Conservation (phyloP, 176 grass and related monocot genomes). For the Urochloa ruziziensis region DNA sequence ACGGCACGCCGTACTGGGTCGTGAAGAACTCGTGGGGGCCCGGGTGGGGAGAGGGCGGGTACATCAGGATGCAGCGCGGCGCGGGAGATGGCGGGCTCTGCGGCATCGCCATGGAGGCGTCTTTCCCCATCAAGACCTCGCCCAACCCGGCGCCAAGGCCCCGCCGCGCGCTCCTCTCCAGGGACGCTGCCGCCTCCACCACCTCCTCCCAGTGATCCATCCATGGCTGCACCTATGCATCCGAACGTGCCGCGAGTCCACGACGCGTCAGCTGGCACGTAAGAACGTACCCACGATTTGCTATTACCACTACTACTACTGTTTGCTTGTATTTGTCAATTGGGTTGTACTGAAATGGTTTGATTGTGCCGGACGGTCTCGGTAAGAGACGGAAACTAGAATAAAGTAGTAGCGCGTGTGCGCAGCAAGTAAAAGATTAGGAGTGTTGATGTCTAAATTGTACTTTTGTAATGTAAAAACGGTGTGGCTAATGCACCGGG, state of each 20-base stretch:
- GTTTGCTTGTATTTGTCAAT: background rate
- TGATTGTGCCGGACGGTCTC: background rate
- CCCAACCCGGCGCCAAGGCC: constrained; percentile 38
- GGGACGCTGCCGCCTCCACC: background rate
- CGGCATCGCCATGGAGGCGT: constrained; percentile 85
- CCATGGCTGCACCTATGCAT: background rate
- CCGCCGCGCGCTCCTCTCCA: constrained; percentile 26
- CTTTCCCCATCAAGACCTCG: constrained; percentile 67
- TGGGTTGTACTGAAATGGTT: background rate
- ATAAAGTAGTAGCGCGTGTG: constrained; percentile 10
- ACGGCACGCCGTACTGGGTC: constrained; percentile 60
- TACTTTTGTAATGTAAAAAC: background rate
- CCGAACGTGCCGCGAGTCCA: too few species aligned
- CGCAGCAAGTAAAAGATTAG: background rate
- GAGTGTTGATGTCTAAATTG: background rate
- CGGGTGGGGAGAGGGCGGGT: constrained; percentile 61
- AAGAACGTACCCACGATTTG: background rate
- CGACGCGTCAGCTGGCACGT: background rate
- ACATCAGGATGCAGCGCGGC: constrained; percentile 70
- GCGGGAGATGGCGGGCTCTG: constrained; percentile 54
- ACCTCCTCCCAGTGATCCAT: background rate
- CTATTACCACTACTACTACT: background rate
- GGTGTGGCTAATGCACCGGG: background rate
- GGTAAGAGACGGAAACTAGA: background rate
- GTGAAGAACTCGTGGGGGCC: constrained; percentile 84